A percentile compares a stretch with the other conserved stretches of the same genome.
phyloP scores from a whole-genome alignment of 495 filamentous ascomycete species.

The Tuber melanosporum region DNA sequence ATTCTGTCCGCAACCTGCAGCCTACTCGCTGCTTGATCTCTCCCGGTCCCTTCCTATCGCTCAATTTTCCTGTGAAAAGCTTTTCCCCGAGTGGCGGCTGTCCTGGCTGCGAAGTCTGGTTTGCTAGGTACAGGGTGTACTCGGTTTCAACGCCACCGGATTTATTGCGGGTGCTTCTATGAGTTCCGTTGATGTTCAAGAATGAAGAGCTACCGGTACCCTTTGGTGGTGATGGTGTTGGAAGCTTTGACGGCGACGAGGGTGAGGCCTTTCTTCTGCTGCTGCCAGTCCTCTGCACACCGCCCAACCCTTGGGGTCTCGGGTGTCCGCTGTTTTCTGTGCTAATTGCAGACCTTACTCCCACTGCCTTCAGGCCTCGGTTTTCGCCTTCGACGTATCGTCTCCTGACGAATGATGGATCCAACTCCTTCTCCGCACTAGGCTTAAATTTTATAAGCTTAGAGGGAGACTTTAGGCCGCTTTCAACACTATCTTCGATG shows the following conservation, averaged over 20 bases:
- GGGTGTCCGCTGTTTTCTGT: not conserved
- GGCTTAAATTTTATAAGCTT: not conserved
- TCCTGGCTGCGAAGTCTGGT: not conserved
- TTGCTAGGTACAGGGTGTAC: slow-evolving; percentile 38
- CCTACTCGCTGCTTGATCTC: slow-evolving; percentile 29
- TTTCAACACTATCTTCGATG: slow-evolving; percentile 2
- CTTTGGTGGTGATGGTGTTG: not conserved
- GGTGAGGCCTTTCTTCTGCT: not conserved
- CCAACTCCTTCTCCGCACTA: not conserved
- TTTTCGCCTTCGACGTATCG: not conserved
- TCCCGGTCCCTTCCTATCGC: slow-evolving; percentile 15
- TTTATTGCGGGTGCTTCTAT: slow-evolving; percentile 8
- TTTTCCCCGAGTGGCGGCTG: slow-evolving; percentile 25
- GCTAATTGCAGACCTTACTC: not conserved
- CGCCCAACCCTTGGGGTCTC: not conserved
- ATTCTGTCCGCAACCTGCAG: slow-evolving; percentile 23
- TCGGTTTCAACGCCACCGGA: slow-evolving; percentile 23
- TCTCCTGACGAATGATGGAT: not conserved
- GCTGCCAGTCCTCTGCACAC: not conserved
- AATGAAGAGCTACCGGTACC: not conserved
- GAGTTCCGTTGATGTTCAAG: slow-evolving; percentile 1
- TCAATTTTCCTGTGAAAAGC: slow-evolving; percentile 30
- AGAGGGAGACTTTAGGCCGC: not conserved
- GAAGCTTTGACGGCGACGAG: not conserved
- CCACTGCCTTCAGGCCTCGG: not conserved